Base-by-base conservation (phyloP, 2,329 filamentous ascomycete species). In the Hypoxylon sp. region DNA sequence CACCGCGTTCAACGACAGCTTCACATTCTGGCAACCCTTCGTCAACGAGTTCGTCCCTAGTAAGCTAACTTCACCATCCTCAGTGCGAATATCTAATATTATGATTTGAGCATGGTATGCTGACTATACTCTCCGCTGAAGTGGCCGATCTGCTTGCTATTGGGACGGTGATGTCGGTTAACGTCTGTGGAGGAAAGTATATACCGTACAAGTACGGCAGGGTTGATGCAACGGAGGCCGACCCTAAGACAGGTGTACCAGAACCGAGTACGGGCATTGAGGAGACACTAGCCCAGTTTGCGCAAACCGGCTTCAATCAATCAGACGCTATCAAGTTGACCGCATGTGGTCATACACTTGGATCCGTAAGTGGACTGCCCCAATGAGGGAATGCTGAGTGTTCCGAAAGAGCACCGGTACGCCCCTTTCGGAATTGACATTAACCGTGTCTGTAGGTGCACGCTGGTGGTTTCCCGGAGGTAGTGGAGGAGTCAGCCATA, bases 91-190 rank as follows among this genome's bases (percentile, higher is more conserved):
- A 8, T 3, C 2, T 37, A n/a, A 3, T 15, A 23, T 16, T 9
- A 21, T 20, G 35, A 37, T 16, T 17, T 27, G 11, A 21, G 23
- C 3, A 20, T 45, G 21, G 15, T 5, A 37, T 44, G 21, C 43
- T 52, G 34, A 49, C 31, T 36, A 15, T 31, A 15, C 16, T 41
- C 15, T 12, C 13, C 7, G 12, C 7, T 29, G 7, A 38, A 66
- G 64, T 67, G 65, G 63, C 65, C 3, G 65, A 68, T 19, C 53
- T 68, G n/a, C 44, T 68, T 4, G 65, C 64, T 0, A 20, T 68
- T 3, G 62, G 63, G 4, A 65, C 61, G 1, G 63, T 66, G n/a
- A 66, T 67, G 63, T 64, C 64, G 3, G 64, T 67, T 4, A 55
- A 59, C 16, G 53, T 67, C 7, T 67, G 65, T 15, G 61, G 63